A percentile compares a stretch with the other conserved stretches of the same genome.
These are phyloP conservation scores for Isatis tinctoria DNA, from an alignment of 345 rosid species.

Conservation along the genomic window DNA sequence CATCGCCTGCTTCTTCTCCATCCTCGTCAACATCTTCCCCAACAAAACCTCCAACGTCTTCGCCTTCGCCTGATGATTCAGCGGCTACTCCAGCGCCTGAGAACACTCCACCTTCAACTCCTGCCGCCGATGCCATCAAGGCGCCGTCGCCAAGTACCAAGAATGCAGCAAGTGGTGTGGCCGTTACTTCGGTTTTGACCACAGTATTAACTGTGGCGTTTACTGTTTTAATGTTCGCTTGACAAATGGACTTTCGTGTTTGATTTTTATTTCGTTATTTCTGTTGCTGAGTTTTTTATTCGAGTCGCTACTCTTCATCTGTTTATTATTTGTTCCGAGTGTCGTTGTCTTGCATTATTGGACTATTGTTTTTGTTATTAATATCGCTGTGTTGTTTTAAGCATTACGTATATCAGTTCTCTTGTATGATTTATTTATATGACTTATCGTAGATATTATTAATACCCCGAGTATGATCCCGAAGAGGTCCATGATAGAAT, in stretches of 20 bases:
- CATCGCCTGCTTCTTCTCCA: background rate
- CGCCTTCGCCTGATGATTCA: constrained; percentile 12
- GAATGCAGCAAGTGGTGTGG: constrained; percentile 8
- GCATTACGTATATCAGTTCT: background rate
- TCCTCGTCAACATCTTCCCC: background rate
- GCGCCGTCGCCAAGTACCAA: constrained; percentile 24
- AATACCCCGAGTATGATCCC: too few species aligned
- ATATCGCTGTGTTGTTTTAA: background rate
- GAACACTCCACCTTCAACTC: background rate
- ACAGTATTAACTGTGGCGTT: background rate
- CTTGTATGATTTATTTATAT: background rate
- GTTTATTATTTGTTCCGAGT: background rate
- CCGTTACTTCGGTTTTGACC: constrained; percentile 13
- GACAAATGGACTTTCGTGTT: background rate
- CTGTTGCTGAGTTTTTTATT: background rate
- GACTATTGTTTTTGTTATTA: background rate
- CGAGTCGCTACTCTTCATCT: background rate
- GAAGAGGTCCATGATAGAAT: background rate
- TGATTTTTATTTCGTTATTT: background rate
- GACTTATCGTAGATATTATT: background rate
- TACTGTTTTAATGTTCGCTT: constrained; percentile 5
- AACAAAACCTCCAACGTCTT: background rate
- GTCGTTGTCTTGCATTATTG: background rate
- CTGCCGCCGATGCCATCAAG: background rate
- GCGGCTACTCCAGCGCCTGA: background rate